Evolutionary conservation across 139 green algal genomes (phyloP).

Genomic region (Eudorina sp.): DNA sequence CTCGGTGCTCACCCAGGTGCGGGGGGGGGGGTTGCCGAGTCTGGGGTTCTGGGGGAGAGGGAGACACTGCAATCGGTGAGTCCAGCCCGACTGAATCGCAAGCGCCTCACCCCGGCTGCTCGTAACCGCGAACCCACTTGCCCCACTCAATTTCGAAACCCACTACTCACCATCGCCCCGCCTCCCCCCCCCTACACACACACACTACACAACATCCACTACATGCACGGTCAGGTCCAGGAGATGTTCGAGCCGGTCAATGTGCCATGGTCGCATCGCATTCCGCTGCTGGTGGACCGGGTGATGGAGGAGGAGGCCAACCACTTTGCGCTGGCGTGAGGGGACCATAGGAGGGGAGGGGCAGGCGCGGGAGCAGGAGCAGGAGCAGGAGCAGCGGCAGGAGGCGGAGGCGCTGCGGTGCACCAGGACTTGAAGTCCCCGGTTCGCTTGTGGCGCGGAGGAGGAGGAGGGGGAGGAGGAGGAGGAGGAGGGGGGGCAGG

Average conservation of each 20-base stretch:
- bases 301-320: slow-evolving; percentile 63
- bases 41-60: too few species aligned
- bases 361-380: neutral
- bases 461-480: neutral
- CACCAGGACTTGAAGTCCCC: neutral
- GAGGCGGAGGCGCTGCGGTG: neutral
- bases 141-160: too few species aligned
- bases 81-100: too few species aligned
- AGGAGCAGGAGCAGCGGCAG: neutral
- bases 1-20: slow-evolving; percentile 73
- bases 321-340: slow-evolving; percentile 49
- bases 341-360: neutral
- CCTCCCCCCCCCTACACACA: neutral
- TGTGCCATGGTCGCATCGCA: slow-evolving; percentile 61
- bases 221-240: slow-evolving; percentile 25
- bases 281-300: slow-evolving; percentile 62
- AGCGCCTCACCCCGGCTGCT: too few species aligned
- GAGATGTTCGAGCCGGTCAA: slow-evolving; percentile 68
- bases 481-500: neutral
- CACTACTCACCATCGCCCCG: neutral
- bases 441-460: neutral
- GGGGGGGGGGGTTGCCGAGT: neutral
- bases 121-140: too few species aligned
- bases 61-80: too few species aligned
- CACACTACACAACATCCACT: too few species aligned